Evolutionary conservation across 768 basidiomycete species (phyloP), one percentile per base, ranked within the genome.

Genomic region (Mycena epipterygia): DNA sequence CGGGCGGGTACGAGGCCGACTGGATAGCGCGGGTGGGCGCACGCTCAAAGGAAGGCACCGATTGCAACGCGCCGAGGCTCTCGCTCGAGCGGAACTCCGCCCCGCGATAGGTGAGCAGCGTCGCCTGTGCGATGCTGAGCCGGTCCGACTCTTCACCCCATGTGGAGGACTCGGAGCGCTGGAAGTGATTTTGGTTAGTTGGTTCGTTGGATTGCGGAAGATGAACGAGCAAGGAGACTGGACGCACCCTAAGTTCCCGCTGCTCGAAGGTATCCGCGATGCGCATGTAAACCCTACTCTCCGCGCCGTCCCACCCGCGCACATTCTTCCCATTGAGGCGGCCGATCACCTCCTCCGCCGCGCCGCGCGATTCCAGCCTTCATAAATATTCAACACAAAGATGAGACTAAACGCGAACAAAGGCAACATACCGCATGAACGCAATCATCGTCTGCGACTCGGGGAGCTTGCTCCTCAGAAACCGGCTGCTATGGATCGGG

Each of bases 241-340:
- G n/a, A n/a, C 86, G 23, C 66, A 89, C 88, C 68, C 88, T 76
- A 19, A 89, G 76, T 68, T 89, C 88, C 64, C 88, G 78, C 75
- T 89, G 88, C 62, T 89, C 88, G 4, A 84, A 74, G 13, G 84
- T 88, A 65, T 89, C 88, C 19, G 88, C 88, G 70, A 89, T 87
- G 29, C 88, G 82, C 12, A 89, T 85, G 37, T 86, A 86, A 56
- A 89, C 86, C 62, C 87, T 76, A 73, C 85, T 84, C 29, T 89
- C 88, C 4, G 83, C 77, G 58, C 88, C 88, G 52, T 86, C 80
- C 84, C 84, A 87, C 49, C 89, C 89, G 41, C 87, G 83, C 16
- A 90, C 85, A 79, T 85, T 82, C 14, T 85, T 82, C 25, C 89
- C 89, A 67, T 90, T 87, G 30, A 90, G 81, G 55, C 82, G 81